Evolutionary conservation across 2,329 filamentous ascomycete species (phyloP).

Genomic region (Niveomyces coronatus): DNA sequence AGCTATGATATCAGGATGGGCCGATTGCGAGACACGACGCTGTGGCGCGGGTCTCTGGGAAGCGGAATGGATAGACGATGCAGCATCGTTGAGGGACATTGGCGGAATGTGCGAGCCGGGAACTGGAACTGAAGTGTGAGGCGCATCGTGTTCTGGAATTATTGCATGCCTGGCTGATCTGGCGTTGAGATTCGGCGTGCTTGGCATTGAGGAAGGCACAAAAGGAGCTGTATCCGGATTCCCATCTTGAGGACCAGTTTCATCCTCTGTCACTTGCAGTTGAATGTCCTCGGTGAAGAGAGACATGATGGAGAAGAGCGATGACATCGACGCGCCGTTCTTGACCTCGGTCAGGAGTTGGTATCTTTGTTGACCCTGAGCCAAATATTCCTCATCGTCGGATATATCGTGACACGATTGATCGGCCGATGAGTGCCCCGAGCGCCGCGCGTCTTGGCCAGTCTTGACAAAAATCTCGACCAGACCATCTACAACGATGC

Average conservation of each 20-base stretch:
- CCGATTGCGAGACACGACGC: slow-evolving; percentile 54
- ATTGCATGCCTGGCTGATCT: slow-evolving; percentile 11
- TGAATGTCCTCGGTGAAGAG: slow-evolving; percentile 93
- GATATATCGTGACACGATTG: slow-evolving; percentile 29
- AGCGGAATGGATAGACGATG: slow-evolving; percentile 16
- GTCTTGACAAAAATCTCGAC: slow-evolving; percentile 99
- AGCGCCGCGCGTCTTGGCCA: slow-evolving; percentile 40
- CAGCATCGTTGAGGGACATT: slow-evolving; percentile 53
- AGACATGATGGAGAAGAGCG: slow-evolving; percentile 91
- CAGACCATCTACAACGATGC: slow-evolving; percentile 88
- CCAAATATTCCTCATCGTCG: slow-evolving; percentile 57
- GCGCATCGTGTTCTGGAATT: neutral
- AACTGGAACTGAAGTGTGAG: neutral
- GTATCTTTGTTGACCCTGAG: slow-evolving; percentile 69
- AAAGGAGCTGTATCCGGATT: slow-evolving; percentile 22
- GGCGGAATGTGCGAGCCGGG: slow-evolving; percentile 53
- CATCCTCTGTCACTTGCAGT: slow-evolving; percentile 61
- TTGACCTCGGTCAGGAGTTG: slow-evolving; percentile 94
- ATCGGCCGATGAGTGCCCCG: slow-evolving; percentile 13
- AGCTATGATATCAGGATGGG: slow-evolving; percentile 95
- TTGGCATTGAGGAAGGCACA: slow-evolving; percentile 26
- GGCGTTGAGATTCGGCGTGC: slow-evolving; percentile 28
- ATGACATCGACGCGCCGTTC: slow-evolving; percentile 97
- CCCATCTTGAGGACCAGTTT: slow-evolving; percentile 13
- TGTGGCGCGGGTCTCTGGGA: slow-evolving; percentile 30